Evolutionary conservation across 441 rosid genomes (phyloP), one percentile per base, ranked within the genome.

Genomic region (Pelargonium citronellum): DNA sequence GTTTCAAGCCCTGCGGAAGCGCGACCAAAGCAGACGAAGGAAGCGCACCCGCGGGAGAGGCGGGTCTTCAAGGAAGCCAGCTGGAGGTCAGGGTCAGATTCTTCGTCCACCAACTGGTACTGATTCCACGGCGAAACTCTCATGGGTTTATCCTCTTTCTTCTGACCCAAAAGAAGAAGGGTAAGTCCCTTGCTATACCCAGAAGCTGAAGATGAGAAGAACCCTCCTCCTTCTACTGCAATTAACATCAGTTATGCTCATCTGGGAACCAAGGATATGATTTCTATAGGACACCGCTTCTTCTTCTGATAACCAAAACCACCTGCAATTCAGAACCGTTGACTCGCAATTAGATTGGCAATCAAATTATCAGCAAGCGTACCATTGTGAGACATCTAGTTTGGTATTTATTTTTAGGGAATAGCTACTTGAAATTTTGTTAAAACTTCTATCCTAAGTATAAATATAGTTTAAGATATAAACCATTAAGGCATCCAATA

Each of bases 211-310:
- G 99, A 85, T 83, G 96, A 91, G 94, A 94, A 94, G 84, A 94
- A 91, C 64, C 96, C 96, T 85, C 99, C 97, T 84, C 97, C 97
- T 87, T 91, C 99, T 79, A 86, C 94, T 87, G 96, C 92, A 73
- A 91, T 85, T 87, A 94, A 87, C 99, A 94, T 94, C 85, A 81
- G 91, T 82, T 80, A 83, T 80, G 81, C 80, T 87, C 98, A 92
- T 91, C 85, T 82, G 90, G 74, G 73, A 74, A 77, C 70, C 75
- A 71, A 63, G 41, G 51, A 63, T 64, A 64, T 72, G 13, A 69
- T 66, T 82, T 69, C 76, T 74, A 51, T 53, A 46, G 63, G 41
- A 22, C 69, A 66, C 11, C 68, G 76, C 76, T 27, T 57, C 55
- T 74, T 17, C 69, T 58, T 71, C 70, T 67, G 62, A 58, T 67